Evolutionary conservation across 495 filamentous ascomycete genomes (phyloP), one percentile per base, ranked within the genome.

Genomic region (Daldinia loculata): DNA sequence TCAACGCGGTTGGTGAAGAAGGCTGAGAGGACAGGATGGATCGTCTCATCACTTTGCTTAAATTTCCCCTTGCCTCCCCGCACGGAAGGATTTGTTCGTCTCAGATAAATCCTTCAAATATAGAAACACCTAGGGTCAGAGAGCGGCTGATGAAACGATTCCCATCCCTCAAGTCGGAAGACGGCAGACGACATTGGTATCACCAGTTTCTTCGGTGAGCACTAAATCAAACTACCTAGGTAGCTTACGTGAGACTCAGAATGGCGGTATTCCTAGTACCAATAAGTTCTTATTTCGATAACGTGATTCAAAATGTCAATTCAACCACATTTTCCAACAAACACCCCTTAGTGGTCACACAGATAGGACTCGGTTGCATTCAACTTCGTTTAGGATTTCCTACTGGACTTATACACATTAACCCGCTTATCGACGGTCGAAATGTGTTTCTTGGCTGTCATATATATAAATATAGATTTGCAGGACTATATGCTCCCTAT

Each of bases 71-170:
- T 62, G 39, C 58, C 27, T 50, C 45, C 17, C 30, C 50, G 50
- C 50, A 30, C 26, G 27, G 17, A 11, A 26, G 17, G 45, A 26
- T 51, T 51, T 26, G 45, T 7, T 14, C 6, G 9, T 51, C 45
- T 14, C 43, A n/a, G 22, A 53, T 19, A 30, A 29, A 53, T 53
- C 50, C 50, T 30, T 29, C 50, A 66, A 22, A 65, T 45, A 39
- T 55, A 32, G 63, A 66, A 56, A 63, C 60, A 41, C 51, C 15
- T 30, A 51, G 34, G 29, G 58, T 68, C 0, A 38, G n/a, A 41
- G 12, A 52, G 34, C 50, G 57, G 38, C 36, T 34, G 45, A 48
- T 72, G 70, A 72, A 72, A 72, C 70, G 34, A 29, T 43, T 43
- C 7, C 24, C 50, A 56, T 39, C 61, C 67, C 56, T 65, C 19